These are phyloP conservation scores for Chaetomiaceae sp. DNA, from an alignment of 2,329 filamentous ascomycete species.

Conservation along the genomic window DNA sequence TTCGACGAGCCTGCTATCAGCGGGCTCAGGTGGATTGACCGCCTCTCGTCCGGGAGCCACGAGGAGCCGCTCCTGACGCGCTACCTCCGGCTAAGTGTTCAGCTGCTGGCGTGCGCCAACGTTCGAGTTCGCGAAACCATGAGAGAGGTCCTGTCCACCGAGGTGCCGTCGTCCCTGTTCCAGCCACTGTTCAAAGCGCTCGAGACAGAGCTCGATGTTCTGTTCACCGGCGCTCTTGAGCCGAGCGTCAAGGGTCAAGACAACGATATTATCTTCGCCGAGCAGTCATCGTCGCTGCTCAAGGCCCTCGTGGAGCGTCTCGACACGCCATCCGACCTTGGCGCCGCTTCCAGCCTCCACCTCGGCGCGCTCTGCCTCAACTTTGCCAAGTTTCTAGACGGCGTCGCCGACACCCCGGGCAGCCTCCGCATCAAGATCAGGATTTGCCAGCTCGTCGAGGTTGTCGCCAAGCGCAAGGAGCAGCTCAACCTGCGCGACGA, in stretches of 20 bases:
- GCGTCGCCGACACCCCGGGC: constrained; percentile 48
- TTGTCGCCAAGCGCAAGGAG: constrained; percentile 60
- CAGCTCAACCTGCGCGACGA: constrained; percentile 63
- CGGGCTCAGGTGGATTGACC: constrained; percentile 60
- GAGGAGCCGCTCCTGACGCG: constrained; percentile 55
- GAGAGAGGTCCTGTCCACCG: constrained; percentile 58
- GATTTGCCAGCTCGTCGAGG: constrained; percentile 61
- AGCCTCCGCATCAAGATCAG: constrained; percentile 61
- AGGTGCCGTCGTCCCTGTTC: constrained; percentile 56
- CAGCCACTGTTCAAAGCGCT: constrained; percentile 59
- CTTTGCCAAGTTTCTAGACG: constrained; percentile 61
- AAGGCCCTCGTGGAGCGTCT: constrained; percentile 58
- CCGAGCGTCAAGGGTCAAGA: constrained; percentile 49
- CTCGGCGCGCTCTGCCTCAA: constrained; percentile 58
- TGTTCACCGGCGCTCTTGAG: constrained; percentile 53
- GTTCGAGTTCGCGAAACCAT: constrained; percentile 61
- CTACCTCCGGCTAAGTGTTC: constrained; percentile 58
- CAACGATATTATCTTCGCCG: constrained; percentile 58
- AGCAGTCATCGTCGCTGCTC: constrained; percentile 59
- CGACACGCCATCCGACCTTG: constrained; percentile 56
- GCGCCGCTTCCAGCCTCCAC: constrained; percentile 56
- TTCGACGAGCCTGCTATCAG: constrained; percentile 53
- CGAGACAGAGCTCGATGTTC: constrained; percentile 56
- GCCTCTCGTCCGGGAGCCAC: constrained; percentile 49
- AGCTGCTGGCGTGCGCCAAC: constrained; percentile 58